A percentile compares a stretch with the other conserved stretches of the same genome.
phyloP scores from a whole-genome alignment of 176 grass and related monocot species.

The Oropetium thomaeum region DNA sequence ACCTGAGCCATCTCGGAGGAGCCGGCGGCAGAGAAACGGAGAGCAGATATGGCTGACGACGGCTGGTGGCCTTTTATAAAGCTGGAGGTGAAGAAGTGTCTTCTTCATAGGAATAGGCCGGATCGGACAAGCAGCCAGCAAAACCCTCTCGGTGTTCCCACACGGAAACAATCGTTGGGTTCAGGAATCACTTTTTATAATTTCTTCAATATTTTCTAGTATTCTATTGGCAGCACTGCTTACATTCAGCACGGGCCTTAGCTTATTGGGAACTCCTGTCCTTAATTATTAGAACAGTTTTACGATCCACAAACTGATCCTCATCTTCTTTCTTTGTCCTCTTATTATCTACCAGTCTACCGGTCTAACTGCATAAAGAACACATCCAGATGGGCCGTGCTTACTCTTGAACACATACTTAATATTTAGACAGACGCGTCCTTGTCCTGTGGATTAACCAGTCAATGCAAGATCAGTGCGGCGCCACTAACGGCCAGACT shows the following conservation, averaged over 20 bases:
- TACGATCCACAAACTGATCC: too few relatives aligned
- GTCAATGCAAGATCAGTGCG: not conserved
- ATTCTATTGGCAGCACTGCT: too few relatives aligned
- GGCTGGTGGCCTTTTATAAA: not conserved
- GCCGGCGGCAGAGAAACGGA: too few relatives aligned
- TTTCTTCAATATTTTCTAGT: too few relatives aligned
- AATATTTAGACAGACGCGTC: not conserved
- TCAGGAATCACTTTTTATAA: not conserved
- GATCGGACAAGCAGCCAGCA: too few relatives aligned
- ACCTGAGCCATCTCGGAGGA: not conserved
- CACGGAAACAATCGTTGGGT: not conserved
- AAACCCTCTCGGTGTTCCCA: constrained; percentile 11
- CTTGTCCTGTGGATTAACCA: not conserved
- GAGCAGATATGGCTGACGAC: not conserved
- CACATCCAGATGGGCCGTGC: not conserved
- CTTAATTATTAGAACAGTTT: not conserved
- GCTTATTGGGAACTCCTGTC: not conserved
- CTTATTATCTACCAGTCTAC: not conserved
- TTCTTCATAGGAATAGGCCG: too few relatives aligned
- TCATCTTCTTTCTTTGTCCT: not conserved
- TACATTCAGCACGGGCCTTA: too few relatives aligned
- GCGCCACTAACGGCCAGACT: constrained; percentile 1
- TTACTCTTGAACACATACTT: not conserved
- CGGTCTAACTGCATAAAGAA: not conserved
- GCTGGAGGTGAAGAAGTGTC: not conserved